Percentiles rank a stretch among this genome's conserved stretches.
Conservation (phyloP, 2,329 filamentous ascomycete genomes). For the Fusarium sp. region DNA sequence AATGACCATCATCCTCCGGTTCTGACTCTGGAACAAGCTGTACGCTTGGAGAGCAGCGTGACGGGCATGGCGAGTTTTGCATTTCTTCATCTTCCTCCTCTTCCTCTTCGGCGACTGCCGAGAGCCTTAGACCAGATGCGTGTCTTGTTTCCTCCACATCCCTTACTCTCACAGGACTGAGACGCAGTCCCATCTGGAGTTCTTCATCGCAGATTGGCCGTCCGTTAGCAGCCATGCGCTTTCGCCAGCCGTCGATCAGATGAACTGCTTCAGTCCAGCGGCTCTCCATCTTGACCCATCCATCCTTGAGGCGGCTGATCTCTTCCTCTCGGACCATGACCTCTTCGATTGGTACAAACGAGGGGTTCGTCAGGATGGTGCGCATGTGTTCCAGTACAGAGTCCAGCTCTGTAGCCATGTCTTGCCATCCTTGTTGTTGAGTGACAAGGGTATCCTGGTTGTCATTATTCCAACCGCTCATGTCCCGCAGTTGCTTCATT, state of each 20-base stretch:
- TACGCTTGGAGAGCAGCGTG: conserved; percentile 33
- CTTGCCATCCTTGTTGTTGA: conserved; percentile 62
- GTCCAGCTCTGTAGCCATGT: conserved; percentile 80
- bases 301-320: conserved; percentile 82
- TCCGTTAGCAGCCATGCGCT: conserved; percentile 77
- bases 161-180: conserved; percentile 68
- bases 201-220: conserved; percentile 76
- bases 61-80: conserved; percentile 47
- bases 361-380: conserved; percentile 90
- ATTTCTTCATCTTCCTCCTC: conserved; percentile 56
- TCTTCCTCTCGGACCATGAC: conserved; percentile 93
- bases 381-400: conserved; percentile 82
- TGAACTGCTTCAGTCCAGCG: conserved; percentile 90
- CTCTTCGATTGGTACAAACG: conserved; percentile 95
- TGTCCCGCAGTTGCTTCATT: conserved; percentile 75
- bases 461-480: conserved; percentile 67
- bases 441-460: conserved; percentile 48
- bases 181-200: conserved; percentile 73
- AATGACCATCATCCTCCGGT: conserved; percentile 42
- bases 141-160: conserved; percentile 61
- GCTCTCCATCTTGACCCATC: conserved; percentile 93
- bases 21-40: conserved; percentile 30
- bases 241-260: conserved; percentile 93
- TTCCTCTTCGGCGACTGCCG: conserved; percentile 61
- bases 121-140: conserved; percentile 53